These are phyloP conservation scores for Citrullus colocynthis DNA, from an alignment of 306 rosid species.

Conservation along the genomic window DNA sequence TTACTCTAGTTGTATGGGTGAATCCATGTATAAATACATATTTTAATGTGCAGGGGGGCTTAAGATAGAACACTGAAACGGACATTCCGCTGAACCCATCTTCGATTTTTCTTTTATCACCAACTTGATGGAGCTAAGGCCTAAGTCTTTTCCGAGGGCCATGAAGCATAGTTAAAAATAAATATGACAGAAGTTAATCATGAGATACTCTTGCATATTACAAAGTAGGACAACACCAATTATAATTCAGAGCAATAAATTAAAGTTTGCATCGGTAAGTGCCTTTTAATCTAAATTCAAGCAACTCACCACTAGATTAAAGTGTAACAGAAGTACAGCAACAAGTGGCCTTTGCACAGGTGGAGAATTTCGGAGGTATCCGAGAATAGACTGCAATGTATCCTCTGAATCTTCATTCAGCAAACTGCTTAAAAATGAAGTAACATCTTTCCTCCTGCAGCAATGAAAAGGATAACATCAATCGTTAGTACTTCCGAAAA, in stretches of 20 bases:
- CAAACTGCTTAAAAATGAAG: conserved; percentile 37
- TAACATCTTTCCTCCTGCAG: conserved; percentile 54
- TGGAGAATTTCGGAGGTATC: conserved; percentile 34
- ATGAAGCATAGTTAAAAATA: neutral
- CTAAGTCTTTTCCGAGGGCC: neutral
- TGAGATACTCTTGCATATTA: neutral
- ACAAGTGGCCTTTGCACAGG: conserved; percentile 38
- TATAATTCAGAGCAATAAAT: neutral
- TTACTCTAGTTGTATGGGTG: neutral
- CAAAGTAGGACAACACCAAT: neutral
- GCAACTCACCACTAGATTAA: conserved; percentile 43
- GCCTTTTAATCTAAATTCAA: neutral
- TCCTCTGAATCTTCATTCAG: conserved; percentile 28
- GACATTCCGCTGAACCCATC: neutral
- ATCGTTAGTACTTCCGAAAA: neutral
- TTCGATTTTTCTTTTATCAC: neutral
- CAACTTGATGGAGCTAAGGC: neutral
- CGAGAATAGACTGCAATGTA: conserved; percentile 35
- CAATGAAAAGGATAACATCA: neutral
- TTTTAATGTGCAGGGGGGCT: neutral
- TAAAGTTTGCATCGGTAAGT: neutral
- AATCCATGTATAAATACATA: neutral
- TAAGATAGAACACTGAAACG: neutral
- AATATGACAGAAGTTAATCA: neutral
- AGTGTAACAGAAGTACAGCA: conserved; percentile 55